phyloP scores from a whole-genome alignment of 257 asterid species.

The Vinca minor region DNA sequence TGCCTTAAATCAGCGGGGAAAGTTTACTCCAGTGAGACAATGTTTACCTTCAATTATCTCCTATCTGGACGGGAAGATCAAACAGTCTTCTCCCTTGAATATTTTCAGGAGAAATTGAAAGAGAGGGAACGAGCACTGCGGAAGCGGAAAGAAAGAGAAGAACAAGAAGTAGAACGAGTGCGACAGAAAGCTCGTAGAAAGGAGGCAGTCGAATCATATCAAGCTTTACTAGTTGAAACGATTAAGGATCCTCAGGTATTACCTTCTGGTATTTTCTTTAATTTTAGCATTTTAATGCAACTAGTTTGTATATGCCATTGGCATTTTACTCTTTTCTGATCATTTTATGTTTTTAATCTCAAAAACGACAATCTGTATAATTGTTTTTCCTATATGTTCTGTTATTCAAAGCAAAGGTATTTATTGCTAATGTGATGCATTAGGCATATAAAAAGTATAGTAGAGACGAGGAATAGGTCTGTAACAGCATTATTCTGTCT shows the following conservation, averaged over 20 bases:
- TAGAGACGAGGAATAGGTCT: background rate
- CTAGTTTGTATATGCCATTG: background rate
- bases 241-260: slow-evolving; percentile 94
- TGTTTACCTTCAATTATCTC: background rate
- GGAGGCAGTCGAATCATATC: slow-evolving; percentile 89
- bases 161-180: slow-evolving; percentile 98
- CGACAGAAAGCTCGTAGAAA: slow-evolving; percentile 84
- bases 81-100: background rate
- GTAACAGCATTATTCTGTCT: background rate
- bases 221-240: slow-evolving; percentile 83
- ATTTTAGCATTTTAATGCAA: background rate
- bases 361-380: background rate
- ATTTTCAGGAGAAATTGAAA: slow-evolving; percentile 70
- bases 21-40: background rate
- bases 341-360: background rate
- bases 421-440: background rate
- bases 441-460: no score
- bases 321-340: background rate
- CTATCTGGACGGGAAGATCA: background rate
- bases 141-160: slow-evolving; percentile 96
- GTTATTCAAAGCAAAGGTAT: background rate
- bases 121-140: slow-evolving; percentile 86
- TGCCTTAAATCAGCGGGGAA: background rate
- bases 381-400: background rate
- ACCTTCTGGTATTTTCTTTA: background rate